These are phyloP conservation scores for Parachlorella kessleri DNA, from an alignment of 139 green algal genomes.

Conservation along the genomic window DNA sequence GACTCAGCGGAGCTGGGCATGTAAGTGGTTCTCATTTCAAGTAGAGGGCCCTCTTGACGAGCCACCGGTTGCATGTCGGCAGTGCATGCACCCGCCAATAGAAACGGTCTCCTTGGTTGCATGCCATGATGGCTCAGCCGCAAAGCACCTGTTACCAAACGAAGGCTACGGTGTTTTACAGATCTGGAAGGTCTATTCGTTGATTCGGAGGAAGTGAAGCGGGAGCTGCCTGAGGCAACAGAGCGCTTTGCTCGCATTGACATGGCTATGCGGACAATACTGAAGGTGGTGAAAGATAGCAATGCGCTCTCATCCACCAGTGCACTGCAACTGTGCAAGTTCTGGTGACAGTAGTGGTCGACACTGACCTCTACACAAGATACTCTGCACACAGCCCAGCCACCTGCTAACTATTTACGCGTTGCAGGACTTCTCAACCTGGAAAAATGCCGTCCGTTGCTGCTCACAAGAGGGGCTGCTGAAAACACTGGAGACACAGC, in stretches of 20 bases:
- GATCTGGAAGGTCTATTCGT: constrained; percentile 87
- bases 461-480: constrained; percentile 46
- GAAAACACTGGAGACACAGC: constrained; percentile 87
- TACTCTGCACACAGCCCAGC: too few relatives aligned
- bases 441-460: constrained; percentile 76
- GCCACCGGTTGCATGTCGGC: too few relatives aligned
- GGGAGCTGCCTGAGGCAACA: constrained; percentile 88
- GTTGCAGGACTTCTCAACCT: constrained; percentile 32
- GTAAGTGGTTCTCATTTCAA: constrained; percentile 83
- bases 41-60: constrained; percentile 70
- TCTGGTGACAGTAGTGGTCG: too few relatives aligned
- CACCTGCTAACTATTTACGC: too few relatives aligned
- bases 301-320: too few relatives aligned
- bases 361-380: too few relatives aligned
- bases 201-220: constrained; percentile 82
- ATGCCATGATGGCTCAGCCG: constrained; percentile 69
- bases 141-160: constrained; percentile 81
- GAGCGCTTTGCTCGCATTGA: constrained; percentile 87
- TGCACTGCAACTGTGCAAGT: too few relatives aligned
- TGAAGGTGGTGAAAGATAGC: too few relatives aligned
- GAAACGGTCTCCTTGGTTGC: too few relatives aligned
- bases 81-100: too few relatives aligned
- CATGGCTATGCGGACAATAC: too few relatives aligned
- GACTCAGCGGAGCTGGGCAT: constrained; percentile 73
- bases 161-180: constrained; percentile 73